Evolutionary conservation across 23 red algal genomes (phyloP).

Genomic region (Gracilaria domingensis): DNA sequence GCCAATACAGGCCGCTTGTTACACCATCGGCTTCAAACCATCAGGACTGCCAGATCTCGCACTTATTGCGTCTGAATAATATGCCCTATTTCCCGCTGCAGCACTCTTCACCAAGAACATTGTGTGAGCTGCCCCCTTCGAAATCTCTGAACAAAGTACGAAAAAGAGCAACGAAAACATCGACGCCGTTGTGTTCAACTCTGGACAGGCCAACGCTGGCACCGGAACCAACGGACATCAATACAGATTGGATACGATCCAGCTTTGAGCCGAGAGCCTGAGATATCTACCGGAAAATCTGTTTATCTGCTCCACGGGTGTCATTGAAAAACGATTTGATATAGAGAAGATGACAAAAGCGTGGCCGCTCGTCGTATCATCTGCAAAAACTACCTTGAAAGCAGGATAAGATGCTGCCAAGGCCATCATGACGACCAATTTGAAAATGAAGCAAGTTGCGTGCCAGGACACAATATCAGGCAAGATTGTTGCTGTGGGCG

Average conservation of each 20-base stretch:
- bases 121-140: constrained; percentile 91
- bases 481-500: constrained; percentile 75
- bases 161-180: constrained; percentile 18
- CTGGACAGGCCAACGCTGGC: constrained; percentile 97
- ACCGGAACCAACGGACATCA: constrained; percentile 75
- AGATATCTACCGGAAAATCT: constrained; percentile 52
- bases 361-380: constrained; percentile 63
- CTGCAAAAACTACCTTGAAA: constrained; percentile 31
- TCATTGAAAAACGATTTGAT: constrained; percentile 91
- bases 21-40: constrained; percentile 92
- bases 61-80: constrained; percentile 44
- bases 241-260: constrained; percentile 57
- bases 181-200: constrained; percentile 87
- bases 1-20: constrained; percentile 75
- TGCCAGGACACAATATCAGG: constrained; percentile 63
- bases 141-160: constrained; percentile 71
- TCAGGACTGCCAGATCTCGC: constrained; percentile 91
- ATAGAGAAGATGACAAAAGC: constrained; percentile 61
- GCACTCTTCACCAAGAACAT: constrained; percentile 90
- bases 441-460: constrained; percentile 81
- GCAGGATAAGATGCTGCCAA: constrained; percentile 74
- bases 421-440: constrained; percentile 97
- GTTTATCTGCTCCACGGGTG: constrained; percentile 92
- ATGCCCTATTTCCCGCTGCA: constrained; percentile 66
- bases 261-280: constrained; percentile 44